Conservation (phyloP, 2,329 filamentous ascomycete genomes). For the Fusarium sarcochroum region DNA sequence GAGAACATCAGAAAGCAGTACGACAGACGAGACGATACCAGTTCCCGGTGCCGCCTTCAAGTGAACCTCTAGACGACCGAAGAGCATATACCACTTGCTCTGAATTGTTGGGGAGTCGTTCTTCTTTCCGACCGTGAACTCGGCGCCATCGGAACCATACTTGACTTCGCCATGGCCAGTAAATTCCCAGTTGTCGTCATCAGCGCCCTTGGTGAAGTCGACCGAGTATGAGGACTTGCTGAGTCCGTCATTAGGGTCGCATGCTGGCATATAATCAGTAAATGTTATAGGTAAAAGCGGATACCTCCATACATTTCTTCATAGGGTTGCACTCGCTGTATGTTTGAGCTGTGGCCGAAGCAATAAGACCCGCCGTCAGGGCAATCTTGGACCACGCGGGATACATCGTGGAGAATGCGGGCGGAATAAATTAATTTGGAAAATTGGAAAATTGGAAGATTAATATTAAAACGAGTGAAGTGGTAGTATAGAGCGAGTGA, state of each 20-base stretch:
- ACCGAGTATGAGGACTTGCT: constrained; percentile 34
- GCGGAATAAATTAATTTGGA: neutral
- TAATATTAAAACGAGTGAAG: constrained; percentile 16
- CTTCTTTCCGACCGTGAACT: constrained; percentile 69
- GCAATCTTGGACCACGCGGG: constrained; percentile 14
- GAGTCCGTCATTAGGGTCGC: constrained; percentile 29
- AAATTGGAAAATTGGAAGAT: neutral
- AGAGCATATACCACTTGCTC: constrained; percentile 86
- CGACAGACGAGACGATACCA: constrained; percentile 82
- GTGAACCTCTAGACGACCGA: constrained; percentile 78
- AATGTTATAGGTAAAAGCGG: neutral
- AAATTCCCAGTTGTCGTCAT: constrained; percentile 40
- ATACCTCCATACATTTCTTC: constrained; percentile 27
- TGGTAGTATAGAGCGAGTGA: constrained; percentile 8
- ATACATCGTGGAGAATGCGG: constrained; percentile 14
- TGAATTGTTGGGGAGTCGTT: constrained; percentile 73
- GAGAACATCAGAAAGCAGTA: constrained; percentile 82
- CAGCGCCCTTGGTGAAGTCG: constrained; percentile 42
- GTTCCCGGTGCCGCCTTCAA: constrained; percentile 79
- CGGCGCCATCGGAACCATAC: constrained; percentile 38
- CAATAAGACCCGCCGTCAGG: constrained; percentile 28
- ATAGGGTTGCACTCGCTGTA: constrained; percentile 42
- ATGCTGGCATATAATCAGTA: constrained; percentile 16
- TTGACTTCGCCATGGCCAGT: constrained; percentile 37
- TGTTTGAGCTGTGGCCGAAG: constrained; percentile 34